These are phyloP conservation scores for Micractinium sp. DNA, from an alignment of 139 green algal species.

Conservation along the genomic window DNA sequence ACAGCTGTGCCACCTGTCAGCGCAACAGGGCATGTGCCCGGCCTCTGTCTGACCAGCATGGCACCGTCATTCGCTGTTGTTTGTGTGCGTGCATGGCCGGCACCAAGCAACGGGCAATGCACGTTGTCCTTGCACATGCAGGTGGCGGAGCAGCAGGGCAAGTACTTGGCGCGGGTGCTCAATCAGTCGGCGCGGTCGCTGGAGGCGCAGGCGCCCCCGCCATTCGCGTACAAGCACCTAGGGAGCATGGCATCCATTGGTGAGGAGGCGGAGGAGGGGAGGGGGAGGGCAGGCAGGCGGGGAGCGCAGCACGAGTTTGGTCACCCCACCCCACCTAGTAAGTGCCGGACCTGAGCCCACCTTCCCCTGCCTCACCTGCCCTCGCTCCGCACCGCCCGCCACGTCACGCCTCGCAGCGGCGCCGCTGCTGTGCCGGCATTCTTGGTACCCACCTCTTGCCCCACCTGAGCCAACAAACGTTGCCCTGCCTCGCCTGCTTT, in stretches of 20 bases:
- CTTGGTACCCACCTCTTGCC: neutral
- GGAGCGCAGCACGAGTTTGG: neutral
- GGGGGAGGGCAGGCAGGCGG: too few relatives aligned
- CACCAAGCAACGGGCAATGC: too few relatives aligned
- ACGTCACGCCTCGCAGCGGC: neutral
- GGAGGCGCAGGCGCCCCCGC: neutral
- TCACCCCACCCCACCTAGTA: too few relatives aligned
- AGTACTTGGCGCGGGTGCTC: conserved; percentile 80
- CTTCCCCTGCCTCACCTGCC: neutral
- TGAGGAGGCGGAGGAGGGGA: neutral
- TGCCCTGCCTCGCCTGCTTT: too few relatives aligned
- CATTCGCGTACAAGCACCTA: conserved; percentile 36
- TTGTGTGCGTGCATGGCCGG: too few relatives aligned
- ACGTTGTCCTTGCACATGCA: conserved; percentile 47
- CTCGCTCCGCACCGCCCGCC: neutral
- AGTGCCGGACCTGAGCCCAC: too few relatives aligned
- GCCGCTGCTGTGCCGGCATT: neutral
- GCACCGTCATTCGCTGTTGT: neutral
- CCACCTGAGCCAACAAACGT: too few relatives aligned
- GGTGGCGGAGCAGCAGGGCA: conserved; percentile 94
- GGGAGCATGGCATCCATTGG: conserved; percentile 76
- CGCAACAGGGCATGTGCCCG: neutral
- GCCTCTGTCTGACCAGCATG: neutral
- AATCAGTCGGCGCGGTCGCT: conserved; percentile 54
- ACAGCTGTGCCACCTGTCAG: too few relatives aligned